Conservation (phyloP, 495 filamentous ascomycete species). For the Penicillium macrosclerotiorum region DNA sequence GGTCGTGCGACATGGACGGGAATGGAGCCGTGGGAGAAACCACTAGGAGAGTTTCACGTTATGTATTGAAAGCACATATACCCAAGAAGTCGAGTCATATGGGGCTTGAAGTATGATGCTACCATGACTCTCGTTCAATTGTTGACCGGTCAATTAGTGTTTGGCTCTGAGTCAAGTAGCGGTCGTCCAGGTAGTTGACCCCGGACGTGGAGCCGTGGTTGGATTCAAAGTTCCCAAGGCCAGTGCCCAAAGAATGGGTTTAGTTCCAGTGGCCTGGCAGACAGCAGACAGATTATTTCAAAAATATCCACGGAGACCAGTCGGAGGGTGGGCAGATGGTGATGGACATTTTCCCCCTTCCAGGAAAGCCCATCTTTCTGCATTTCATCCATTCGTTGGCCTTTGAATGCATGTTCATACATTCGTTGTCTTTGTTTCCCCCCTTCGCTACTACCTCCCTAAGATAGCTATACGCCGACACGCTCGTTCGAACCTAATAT, state of each 20-base stretch:
- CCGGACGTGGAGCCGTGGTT: conserved; percentile 6
- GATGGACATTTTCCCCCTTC: background rate
- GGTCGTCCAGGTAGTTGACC: background rate
- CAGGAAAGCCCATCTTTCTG: background rate
- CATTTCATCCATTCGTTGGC: background rate
- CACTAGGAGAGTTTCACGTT: too few species aligned
- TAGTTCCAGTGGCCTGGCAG: background rate
- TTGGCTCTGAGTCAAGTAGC: conserved; percentile 7
- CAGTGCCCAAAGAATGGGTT: background rate
- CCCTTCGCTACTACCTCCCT: background rate
- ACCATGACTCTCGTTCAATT: background rate
- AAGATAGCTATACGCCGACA: background rate
- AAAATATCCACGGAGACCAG: background rate
- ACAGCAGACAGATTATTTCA: too few species aligned
- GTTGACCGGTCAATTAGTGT: background rate
- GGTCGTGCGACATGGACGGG: too few species aligned
- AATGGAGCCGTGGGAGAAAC: too few species aligned
- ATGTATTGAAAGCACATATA: too few species aligned
- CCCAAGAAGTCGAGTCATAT: background rate
- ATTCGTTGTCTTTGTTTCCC: background rate
- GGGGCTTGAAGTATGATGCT: background rate
- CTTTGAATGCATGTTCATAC: background rate
- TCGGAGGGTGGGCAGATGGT: background rate
- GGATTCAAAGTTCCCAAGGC: background rate
- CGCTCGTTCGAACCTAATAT: background rate